A percentile compares a stretch with the other conserved stretches of the same genome.
These are phyloP conservation scores for Cajanus cajan DNA, from an alignment of 306 rosid genomes.

Conservation along the genomic window DNA sequence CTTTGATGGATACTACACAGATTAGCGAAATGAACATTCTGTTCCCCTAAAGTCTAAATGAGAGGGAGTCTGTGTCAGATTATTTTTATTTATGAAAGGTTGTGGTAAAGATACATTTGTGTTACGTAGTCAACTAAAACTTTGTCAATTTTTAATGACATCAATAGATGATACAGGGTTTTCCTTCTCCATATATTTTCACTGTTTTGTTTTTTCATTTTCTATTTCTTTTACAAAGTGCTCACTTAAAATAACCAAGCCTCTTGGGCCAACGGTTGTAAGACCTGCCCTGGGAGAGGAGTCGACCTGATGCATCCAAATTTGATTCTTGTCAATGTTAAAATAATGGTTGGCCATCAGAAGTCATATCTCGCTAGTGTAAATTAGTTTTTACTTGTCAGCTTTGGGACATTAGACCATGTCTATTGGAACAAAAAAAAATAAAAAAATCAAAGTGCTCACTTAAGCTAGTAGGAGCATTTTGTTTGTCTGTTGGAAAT, in stretches of 20 bases:
- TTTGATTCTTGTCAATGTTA: no score
- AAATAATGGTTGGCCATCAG: no score
- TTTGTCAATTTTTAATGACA: background rate
- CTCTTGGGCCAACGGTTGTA: no score
- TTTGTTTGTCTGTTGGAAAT: conserved; percentile 9
- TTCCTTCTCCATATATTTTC: background rate
- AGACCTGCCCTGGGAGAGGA: no score
- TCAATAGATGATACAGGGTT: background rate
- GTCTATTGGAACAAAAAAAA: no score
- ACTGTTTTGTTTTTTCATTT: background rate
- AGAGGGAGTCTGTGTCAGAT: background rate
- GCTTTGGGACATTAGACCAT: no score
- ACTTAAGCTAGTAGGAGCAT: background rate
- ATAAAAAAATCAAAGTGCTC: background rate
- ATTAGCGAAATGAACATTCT: conserved; percentile 5
- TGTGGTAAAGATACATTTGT: background rate
- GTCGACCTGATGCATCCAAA: no score
- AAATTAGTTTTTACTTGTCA: no score
- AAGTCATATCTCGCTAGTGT: no score
- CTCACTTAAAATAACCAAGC: no score
- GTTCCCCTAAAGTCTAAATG: background rate
- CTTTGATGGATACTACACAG: background rate
- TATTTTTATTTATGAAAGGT: background rate
- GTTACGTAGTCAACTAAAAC: background rate
- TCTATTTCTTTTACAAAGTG: background rate